phyloP scores from a whole-genome alignment of 2,329 filamentous ascomycete species.

The Ilyonectria sp. region DNA sequence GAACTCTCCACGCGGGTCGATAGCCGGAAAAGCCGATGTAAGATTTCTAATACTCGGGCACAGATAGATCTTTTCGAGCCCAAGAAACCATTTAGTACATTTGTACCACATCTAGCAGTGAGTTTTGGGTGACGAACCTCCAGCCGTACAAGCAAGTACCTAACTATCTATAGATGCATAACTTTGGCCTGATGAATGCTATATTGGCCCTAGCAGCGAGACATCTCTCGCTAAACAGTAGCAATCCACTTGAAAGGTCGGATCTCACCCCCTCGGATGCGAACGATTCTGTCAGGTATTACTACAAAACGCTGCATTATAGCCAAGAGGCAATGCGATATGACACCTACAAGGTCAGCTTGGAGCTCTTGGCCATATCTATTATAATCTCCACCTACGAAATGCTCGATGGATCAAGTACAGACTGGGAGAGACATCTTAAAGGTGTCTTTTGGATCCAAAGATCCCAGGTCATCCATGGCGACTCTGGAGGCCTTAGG shows the following conservation, averaged over 20 bases:
- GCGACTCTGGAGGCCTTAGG: slow-evolving; percentile 69
- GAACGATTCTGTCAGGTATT: slow-evolving; percentile 61
- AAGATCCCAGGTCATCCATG: slow-evolving; percentile 72
- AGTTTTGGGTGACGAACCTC: too few relatives aligned
- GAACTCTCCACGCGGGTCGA: too few relatives aligned
- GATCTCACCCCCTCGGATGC: slow-evolving; percentile 9
- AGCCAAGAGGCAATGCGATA: slow-evolving; percentile 72
- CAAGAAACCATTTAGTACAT: slow-evolving; percentile 34
- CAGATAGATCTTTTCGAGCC: slow-evolving; percentile 43
- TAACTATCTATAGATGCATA: too few relatives aligned
- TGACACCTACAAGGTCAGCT: slow-evolving; percentile 68
- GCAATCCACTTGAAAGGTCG: neutral
- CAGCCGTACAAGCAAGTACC: too few relatives aligned
- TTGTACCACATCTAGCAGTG: slow-evolving; percentile 37
- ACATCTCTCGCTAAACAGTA: neutral
- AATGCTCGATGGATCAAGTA: slow-evolving; percentile 71
- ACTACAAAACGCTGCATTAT: slow-evolving; percentile 74
- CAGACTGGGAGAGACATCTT: slow-evolving; percentile 72
- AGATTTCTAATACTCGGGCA: neutral
- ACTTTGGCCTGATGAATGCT: slow-evolving; percentile 70
- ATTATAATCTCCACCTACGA: slow-evolving; percentile 75
- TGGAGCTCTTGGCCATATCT: slow-evolving; percentile 71
- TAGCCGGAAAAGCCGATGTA: too few relatives aligned
- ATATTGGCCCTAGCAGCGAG: slow-evolving; percentile 65
- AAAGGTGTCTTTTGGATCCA: slow-evolving; percentile 79